Evolutionary conservation across 139 green algal genomes (phyloP).

Genomic region (Pleodorina starrii): DNA sequence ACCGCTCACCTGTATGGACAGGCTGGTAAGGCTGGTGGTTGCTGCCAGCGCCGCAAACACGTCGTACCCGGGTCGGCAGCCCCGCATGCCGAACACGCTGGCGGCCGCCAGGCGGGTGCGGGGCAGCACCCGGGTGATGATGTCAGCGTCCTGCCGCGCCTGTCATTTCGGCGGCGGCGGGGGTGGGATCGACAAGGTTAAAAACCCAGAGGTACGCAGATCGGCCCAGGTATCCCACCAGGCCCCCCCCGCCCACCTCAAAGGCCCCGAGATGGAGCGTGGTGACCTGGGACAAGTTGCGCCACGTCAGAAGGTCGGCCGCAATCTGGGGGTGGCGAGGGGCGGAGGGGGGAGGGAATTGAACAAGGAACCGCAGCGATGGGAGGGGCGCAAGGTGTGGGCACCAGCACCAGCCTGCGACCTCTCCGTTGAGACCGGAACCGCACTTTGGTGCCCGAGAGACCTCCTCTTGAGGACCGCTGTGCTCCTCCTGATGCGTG

Average conservation of each 20-base stretch:
- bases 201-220: neutral
- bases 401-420: neutral
- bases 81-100: slow-evolving; percentile 12
- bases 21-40: neutral
- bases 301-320: slow-evolving; percentile 41
- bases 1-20: neutral
- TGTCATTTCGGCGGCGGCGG: neutral
- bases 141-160: slow-evolving; percentile 20
- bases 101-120: neutral
- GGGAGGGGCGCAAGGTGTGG: neutral
- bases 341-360: neutral
- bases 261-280: slow-evolving; percentile 25
- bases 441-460: no score
- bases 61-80: slow-evolving; percentile 33
- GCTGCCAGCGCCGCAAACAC: slow-evolving; percentile 19
- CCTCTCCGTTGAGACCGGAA: no score
- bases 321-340: slow-evolving; percentile 22
- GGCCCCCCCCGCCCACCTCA: slow-evolving; percentile 4
- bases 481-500: no score
- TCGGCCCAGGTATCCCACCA: neutral
- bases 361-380: no score
- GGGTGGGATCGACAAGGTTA: neutral
- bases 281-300: slow-evolving; percentile 16
- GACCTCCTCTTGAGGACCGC: no score
- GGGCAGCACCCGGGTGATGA: slow-evolving; percentile 23